Evolutionary conservation across 441 rosid genomes (phyloP).

Genomic region (Gossypium trilobum): DNA sequence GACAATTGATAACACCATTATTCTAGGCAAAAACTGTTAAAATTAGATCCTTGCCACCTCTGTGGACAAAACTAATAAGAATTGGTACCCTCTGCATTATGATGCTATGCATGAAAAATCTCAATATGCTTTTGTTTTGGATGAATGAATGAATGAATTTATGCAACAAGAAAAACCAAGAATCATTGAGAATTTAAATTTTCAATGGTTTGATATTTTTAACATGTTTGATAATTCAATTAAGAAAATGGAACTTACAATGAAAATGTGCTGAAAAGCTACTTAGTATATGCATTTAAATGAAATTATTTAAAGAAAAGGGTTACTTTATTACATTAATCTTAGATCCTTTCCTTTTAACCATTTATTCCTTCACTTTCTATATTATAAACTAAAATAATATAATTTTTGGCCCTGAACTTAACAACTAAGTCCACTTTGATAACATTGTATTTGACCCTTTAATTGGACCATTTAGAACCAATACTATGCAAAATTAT

Average conservation of each 20-base stretch:
- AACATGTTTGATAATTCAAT: background rate
- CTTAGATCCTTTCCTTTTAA: background rate
- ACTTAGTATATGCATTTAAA: background rate
- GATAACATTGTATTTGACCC: too few relatives aligned
- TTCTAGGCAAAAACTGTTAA: background rate
- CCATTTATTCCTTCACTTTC: background rate
- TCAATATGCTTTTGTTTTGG: background rate
- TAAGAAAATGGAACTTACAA: background rate
- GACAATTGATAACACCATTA: constrained; percentile 7
- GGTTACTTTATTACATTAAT: background rate
- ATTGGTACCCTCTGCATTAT: background rate
- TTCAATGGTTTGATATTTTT: background rate
- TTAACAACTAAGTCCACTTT: too few relatives aligned
- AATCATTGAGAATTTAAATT: background rate
- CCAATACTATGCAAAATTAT: too few relatives aligned
- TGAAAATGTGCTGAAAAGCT: background rate
- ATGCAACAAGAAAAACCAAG: background rate
- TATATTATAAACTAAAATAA: too few relatives aligned
- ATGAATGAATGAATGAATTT: background rate
- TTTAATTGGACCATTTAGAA: too few relatives aligned
- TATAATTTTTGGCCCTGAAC: too few relatives aligned
- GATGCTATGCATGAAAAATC: background rate
- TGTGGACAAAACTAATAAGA: background rate
- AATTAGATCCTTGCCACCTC: background rate
- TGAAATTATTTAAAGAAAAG: background rate